phyloP scores from a whole-genome alignment of 108 stramenopile genomes.

The Skeletonema marinoi region DNA sequence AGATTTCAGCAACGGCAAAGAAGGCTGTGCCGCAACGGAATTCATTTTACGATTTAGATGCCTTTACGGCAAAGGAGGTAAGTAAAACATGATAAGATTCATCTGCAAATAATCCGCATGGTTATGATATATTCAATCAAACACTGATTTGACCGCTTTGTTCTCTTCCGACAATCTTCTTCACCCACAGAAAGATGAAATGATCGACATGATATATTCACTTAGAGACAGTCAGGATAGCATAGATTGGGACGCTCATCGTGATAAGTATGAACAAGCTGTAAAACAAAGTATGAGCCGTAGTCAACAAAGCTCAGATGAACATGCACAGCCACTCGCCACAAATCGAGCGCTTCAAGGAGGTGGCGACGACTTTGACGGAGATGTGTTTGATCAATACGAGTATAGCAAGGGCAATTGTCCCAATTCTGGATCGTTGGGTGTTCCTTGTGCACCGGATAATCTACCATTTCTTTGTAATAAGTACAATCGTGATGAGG shows the following conservation, averaged over 20 bases:
- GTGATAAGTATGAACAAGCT: slow-evolving; percentile 14
- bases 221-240: slow-evolving; percentile 13
- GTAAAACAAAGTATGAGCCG: neutral
- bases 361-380: slow-evolving; percentile 13
- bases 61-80: neutral
- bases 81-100: neutral
- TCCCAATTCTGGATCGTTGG: slow-evolving; percentile 29
- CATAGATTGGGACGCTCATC: slow-evolving; percentile 31
- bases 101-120: neutral
- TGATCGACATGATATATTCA: slow-evolving; percentile 23
- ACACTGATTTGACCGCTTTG: neutral
- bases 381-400: slow-evolving; percentile 47
- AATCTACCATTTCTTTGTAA: slow-evolving; percentile 45
- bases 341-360: neutral
- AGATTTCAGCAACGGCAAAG: neutral
- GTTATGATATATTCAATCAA: neutral
- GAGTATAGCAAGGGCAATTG: slow-evolving; percentile 41
- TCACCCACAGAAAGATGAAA: neutral
- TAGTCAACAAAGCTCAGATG: neutral
- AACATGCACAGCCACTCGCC: neutral
- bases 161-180: neutral
- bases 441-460: slow-evolving; percentile 47
- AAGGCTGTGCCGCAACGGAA: neutral
- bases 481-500: slow-evolving; percentile 44
- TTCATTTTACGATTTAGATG: neutral